Evolutionary conservation across 163 green algal species (phyloP).

Genomic region (Trebouxia gelatinosa): DNA sequence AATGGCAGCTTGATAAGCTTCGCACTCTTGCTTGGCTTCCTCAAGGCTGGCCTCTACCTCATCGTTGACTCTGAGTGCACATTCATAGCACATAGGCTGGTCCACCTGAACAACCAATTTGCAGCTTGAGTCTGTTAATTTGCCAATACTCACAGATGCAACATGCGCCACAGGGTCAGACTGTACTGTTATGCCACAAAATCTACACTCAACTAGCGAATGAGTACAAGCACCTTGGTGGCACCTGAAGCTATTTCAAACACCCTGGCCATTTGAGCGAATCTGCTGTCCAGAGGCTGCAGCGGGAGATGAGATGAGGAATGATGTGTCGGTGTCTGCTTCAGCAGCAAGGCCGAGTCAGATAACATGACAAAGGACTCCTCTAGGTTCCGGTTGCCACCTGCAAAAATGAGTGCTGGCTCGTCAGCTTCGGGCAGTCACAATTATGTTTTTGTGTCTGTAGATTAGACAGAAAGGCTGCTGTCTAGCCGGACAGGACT

Average conservation of each 20-base stretch:
- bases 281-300: slow-evolving; percentile 59
- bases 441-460: background rate
- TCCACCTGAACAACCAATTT: slow-evolving; percentile 51
- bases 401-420: background rate
- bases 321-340: slow-evolving; percentile 25
- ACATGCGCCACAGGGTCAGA: too few species aligned
- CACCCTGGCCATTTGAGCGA: slow-evolving; percentile 57
- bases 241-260: slow-evolving; percentile 70
- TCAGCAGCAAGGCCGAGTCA: slow-evolving; percentile 26
- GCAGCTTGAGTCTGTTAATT: too few species aligned
- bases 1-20: slow-evolving; percentile 51
- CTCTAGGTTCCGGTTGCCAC: slow-evolving; percentile 48
- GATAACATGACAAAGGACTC: slow-evolving; percentile 77
- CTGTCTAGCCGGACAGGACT: background rate
- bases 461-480: background rate
- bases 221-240: too few species aligned
- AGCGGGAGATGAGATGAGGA: slow-evolving; percentile 8
- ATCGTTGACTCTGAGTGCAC: slow-evolving; percentile 63
- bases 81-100: slow-evolving; percentile 86
- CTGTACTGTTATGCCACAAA: too few species aligned
- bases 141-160: too few species aligned
- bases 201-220: too few species aligned
- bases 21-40: slow-evolving; percentile 53
- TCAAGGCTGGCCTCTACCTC: slow-evolving; percentile 71
- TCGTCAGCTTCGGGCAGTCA: background rate